These are phyloP conservation scores for Cryptosporidium sp. DNA, from an alignment of 169 alveolate species.

Conservation along the genomic window DNA sequence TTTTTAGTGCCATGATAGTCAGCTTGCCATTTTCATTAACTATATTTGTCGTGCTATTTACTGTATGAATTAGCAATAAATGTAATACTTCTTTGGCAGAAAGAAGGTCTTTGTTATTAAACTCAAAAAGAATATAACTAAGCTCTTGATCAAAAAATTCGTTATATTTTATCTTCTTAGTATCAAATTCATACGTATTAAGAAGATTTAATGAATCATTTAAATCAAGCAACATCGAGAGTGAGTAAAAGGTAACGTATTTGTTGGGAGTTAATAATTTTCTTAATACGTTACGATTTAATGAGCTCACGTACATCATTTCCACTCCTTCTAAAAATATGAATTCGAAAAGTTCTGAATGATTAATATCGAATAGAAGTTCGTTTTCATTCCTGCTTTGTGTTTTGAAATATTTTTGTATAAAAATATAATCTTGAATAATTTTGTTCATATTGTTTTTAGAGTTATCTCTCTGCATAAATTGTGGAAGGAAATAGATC, in stretches of 20 bases:
- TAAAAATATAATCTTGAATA: neutral
- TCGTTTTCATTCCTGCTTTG: neutral
- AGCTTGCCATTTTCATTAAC: slow-evolving; percentile 6
- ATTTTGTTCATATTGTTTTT: slow-evolving; percentile 5
- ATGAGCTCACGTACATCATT: neutral
- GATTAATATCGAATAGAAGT: neutral
- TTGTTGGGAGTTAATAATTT: slow-evolving; percentile 30
- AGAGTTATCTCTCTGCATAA: neutral
- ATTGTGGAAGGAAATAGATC: neutral
- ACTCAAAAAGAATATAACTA: neutral
- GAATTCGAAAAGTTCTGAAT: slow-evolving; percentile 27
- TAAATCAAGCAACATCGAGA: slow-evolving; percentile 1
- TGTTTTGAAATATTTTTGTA: neutral
- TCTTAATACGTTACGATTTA: neutral
- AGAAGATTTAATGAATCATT: neutral
- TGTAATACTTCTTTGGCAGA: slow-evolving; percentile 15
- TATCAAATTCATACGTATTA: neutral
- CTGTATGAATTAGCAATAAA: neutral
- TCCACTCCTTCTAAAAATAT: slow-evolving; percentile 32
- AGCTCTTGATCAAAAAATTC: slow-evolving; percentile 1
- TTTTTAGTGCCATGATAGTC: slow-evolving; percentile 1
- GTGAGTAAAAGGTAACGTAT: neutral
- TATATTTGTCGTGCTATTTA: neutral
- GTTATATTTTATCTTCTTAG: neutral
- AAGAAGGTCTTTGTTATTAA: neutral